Base-by-base conservation (phyloP, 2,329 filamentous ascomycete genomes). In the Trichophyton benhamiae region DNA sequence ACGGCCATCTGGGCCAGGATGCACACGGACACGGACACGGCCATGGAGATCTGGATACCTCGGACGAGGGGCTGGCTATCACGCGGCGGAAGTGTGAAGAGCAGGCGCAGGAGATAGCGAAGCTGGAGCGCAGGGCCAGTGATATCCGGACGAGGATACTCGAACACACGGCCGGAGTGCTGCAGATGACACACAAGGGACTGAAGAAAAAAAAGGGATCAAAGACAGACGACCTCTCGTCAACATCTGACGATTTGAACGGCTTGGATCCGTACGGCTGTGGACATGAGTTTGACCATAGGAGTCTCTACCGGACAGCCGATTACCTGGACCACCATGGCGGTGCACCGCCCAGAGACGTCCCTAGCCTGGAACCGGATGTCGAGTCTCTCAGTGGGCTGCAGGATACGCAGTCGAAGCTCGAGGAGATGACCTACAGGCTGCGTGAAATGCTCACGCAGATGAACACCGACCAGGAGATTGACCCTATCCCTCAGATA, bases 121-220 rank as follows among this genome's bases (percentile, higher is more conserved):
- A 82, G 63, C 77, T 95, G 61, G 89, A 96, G 74, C 88, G 88
- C 72, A 79, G 87, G 66, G 78, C 87, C 63, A 85, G 90, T 76
- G 82, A 87, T 62, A 82, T 89, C 7, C 88, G 95, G 68, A 83
- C 83, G 67, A 83, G 85, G 64, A 77, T 99, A 52, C 77, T 97
- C 58, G 86, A 92, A 72, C 94, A 99, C 72, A 97, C 92, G 0
- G 91, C 94, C 13, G 92, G 89, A 52, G 89, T 99, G 44, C 77
- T 99, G 60, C 91, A 96, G 71, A 82, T 95, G 73, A 95, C 91
- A 7, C 91, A 97, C 74, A 87, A 87, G 67, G 84, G 83, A 0
- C 79, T 87, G n/a, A 79, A 80, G 62, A 87, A 83, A 68, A 83
- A 82, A 66, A 75, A 74, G 36, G 66, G 63, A 20, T 65, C 67